phyloP scores from a whole-genome alignment of 1,284 basidiomycete genomes.

The Trichosporon faecale region DNA sequence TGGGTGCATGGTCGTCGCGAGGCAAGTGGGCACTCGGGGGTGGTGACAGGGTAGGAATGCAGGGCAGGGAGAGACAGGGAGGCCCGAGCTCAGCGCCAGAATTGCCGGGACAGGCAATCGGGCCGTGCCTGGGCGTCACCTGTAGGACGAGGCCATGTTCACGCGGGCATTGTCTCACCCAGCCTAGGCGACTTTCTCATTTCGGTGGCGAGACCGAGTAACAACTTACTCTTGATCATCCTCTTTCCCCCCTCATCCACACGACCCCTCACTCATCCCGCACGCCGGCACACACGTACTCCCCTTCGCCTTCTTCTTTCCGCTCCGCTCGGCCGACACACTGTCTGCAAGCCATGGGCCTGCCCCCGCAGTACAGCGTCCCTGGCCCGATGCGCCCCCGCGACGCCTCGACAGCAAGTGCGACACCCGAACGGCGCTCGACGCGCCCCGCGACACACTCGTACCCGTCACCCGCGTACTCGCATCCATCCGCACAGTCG shows the following conservation, averaged over 20 bases:
- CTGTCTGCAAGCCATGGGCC: not conserved
- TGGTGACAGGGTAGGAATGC: not conserved
- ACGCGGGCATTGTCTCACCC: not conserved
- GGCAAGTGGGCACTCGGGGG: not conserved
- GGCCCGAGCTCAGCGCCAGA: not conserved
- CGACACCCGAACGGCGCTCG: not conserved
- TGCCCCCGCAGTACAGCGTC: not conserved
- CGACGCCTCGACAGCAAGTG: not conserved
- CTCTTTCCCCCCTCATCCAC: not conserved
- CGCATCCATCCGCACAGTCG: not conserved
- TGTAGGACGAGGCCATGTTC: not conserved
- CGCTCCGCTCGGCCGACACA: not conserved
- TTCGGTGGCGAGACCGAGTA: not conserved
- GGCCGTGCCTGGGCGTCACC: conserved; percentile 9
- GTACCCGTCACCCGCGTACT: not conserved
- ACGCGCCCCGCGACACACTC: not conserved
- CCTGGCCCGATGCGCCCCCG: not conserved
- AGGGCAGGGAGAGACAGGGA: not conserved
- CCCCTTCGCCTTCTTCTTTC: not conserved
- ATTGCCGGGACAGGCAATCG: not conserved
- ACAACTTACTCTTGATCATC: not conserved
- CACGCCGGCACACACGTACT: not conserved
- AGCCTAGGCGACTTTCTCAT: not conserved
- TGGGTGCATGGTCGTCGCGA: not conserved
- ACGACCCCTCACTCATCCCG: not conserved